A percentile compares a stretch with the other conserved stretches of the same genome.
Conservation (phyloP, 164 flowering plant genomes). For the Annona squamosa region DNA sequence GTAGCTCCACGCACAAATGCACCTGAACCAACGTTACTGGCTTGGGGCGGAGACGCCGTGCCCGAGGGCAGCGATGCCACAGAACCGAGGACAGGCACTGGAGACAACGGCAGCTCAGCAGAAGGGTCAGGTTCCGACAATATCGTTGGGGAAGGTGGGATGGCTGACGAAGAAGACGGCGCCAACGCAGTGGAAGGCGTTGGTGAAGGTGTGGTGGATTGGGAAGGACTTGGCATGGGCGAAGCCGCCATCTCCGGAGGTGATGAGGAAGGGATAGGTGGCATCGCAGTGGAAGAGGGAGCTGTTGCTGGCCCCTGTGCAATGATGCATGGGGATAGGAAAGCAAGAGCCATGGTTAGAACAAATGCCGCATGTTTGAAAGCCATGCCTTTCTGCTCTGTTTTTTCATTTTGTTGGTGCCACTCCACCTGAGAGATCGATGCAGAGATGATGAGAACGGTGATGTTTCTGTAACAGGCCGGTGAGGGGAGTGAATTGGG, state of each 20-base stretch:
- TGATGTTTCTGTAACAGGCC: background rate
- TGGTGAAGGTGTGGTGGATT: background rate
- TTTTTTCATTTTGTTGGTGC: background rate
- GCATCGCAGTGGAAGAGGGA: background rate
- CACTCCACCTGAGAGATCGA: background rate
- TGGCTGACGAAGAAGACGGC: background rate
- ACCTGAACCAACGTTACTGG: background rate
- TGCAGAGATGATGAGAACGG: background rate
- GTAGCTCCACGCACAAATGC: conserved; percentile 24
- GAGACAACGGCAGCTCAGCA: background rate
- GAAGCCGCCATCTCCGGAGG: conserved; percentile 10
- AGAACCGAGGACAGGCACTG: background rate
- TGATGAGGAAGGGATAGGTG: conserved; percentile 1
- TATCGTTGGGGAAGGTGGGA: background rate
- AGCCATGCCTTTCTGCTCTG: conserved; percentile 21
- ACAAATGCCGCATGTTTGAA: conserved; percentile 26
- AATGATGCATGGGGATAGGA: conserved; percentile 17
- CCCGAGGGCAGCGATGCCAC: background rate
- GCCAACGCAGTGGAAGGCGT: background rate
- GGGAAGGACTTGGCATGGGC: background rate
- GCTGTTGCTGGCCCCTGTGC: conserved; percentile 1
- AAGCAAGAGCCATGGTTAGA: conserved; percentile 11
- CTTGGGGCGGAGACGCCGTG: background rate
- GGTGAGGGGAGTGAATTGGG: background rate
- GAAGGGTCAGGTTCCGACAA: background rate